A percentile compares a stretch with the other conserved stretches of the same genome.
Conservation (phyloP, 2,329 filamentous ascomycete species). For the Aspergillus sergii region DNA sequence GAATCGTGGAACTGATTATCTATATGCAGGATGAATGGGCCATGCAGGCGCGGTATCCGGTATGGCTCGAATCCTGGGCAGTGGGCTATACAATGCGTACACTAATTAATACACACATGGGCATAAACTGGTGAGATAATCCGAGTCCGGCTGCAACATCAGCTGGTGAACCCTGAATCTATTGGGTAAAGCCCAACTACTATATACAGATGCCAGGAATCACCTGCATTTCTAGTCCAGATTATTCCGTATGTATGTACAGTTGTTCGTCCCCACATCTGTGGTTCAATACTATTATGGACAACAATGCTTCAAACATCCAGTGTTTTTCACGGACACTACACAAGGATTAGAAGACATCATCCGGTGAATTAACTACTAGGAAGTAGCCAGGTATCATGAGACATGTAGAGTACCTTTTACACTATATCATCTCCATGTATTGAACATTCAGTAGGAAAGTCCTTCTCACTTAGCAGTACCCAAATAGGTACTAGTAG, state of each 20-base stretch:
- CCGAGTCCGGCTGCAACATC: neutral
- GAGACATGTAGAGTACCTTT: neutral
- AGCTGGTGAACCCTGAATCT: neutral
- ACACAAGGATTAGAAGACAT: neutral
- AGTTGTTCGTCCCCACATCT: slow-evolving; percentile 1
- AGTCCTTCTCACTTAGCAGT: neutral
- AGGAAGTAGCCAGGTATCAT: neutral
- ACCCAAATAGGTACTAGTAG: neutral
- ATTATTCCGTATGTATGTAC: slow-evolving; percentile 1
- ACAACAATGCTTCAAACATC: neutral
- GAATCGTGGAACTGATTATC: neutral
- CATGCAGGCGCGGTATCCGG: neutral
- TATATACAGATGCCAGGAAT: neutral
- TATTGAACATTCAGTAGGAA: neutral
- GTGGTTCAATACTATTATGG: neutral
- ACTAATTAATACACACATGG: neutral
- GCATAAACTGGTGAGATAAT: neutral
- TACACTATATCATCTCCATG: neutral
- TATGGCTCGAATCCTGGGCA: neutral
- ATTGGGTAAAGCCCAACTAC: neutral
- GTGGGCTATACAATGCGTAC: neutral
- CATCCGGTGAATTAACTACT: neutral
- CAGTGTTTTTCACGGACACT: neutral
- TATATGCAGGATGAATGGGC: slow-evolving; percentile 5
- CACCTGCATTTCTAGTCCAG: neutral